These are phyloP conservation scores for Eutypella sp. DNA, from an alignment of 2,329 filamentous ascomycete genomes.

Conservation along the genomic window DNA sequence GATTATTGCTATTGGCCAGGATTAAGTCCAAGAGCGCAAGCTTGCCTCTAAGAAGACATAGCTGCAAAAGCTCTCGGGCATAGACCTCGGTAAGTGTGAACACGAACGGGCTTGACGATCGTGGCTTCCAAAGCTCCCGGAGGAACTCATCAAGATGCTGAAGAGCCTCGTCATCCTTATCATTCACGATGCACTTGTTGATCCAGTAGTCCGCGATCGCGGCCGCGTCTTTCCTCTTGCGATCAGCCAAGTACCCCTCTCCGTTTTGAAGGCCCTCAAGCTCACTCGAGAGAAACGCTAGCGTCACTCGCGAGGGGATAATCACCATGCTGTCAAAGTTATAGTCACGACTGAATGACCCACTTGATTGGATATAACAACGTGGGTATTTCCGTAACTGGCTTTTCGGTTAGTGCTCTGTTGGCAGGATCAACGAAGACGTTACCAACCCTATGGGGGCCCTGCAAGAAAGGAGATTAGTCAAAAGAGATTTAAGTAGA, in stretches of 20 bases:
- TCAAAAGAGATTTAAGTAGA: no score
- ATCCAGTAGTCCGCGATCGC: constrained; percentile 3
- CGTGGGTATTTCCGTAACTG: no score
- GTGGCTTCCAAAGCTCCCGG: background rate
- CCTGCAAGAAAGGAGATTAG: no score
- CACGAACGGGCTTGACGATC: background rate
- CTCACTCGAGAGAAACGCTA: background rate
- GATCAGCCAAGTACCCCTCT: no score
- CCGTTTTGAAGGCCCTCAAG: no score
- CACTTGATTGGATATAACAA: background rate
- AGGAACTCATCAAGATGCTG: constrained; percentile 4
- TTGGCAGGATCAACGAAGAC: no score
- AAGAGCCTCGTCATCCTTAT: background rate
- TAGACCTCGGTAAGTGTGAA: background rate
- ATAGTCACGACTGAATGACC: constrained; percentile 5
- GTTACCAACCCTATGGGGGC: no score
- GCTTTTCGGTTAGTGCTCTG: no score
- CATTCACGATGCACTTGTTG: background rate
- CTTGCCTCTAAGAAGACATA: constrained; percentile 1
- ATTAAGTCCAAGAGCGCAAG: constrained; percentile 2
- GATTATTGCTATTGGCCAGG: background rate
- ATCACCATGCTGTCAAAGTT: no score
- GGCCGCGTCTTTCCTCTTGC: background rate
- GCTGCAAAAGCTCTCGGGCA: constrained; percentile 3
- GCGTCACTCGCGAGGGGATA: constrained; percentile 7